Base-by-base conservation (phyloP, 768 basidiomycete genomes). In the Tephrocybe sp. region DNA sequence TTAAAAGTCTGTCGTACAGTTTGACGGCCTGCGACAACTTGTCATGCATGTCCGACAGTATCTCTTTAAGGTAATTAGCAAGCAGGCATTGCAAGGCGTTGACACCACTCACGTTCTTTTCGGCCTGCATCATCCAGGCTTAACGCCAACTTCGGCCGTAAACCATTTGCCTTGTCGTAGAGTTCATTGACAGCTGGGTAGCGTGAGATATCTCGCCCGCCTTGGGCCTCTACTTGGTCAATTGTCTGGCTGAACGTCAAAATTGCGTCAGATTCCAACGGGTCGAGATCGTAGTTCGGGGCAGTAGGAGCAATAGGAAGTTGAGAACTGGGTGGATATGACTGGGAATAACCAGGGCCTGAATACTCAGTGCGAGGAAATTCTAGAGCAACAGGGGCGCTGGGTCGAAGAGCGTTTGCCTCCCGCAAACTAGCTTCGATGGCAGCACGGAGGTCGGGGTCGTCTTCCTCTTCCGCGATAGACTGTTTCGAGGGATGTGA, bases 361-460 rank as follows among this genome's bases (percentile, higher is more conserved):
- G 64, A 64, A 26, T 73, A 69, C 49, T 85, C 82, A 1, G 66
- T 62, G 17, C 71, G 70, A 3, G 81, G 73, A 2, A 80, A 74
- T 45, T 87, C 81, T 6, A 80, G 60, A 9, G 76, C 80, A 15
- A 79, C 67, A 0, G 93, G 93, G 0, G 90, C 90, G 59, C 90
- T 92, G 6, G 92, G 85, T 55, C 77, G 83, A 0, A 87, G 86
- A 10, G 88, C 85, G 52, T 77, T 84, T 2, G 81, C 86, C 60
- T 99, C 97, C n/a, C 85, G 78, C 55, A 99, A 68, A 64, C 90
- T 93, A 0, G 97, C 97, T 64, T 98, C 93, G 45, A 99, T 99
- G 0, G 97, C 97, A 17, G 96, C 90, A 52, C 78, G 82, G 17
- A 99, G 74, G 51, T 98, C 94, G 10, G 90, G 89, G 67, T 99